Base-by-base conservation (phyloP, 345 rosid species). In the Punica granatum region DNA sequence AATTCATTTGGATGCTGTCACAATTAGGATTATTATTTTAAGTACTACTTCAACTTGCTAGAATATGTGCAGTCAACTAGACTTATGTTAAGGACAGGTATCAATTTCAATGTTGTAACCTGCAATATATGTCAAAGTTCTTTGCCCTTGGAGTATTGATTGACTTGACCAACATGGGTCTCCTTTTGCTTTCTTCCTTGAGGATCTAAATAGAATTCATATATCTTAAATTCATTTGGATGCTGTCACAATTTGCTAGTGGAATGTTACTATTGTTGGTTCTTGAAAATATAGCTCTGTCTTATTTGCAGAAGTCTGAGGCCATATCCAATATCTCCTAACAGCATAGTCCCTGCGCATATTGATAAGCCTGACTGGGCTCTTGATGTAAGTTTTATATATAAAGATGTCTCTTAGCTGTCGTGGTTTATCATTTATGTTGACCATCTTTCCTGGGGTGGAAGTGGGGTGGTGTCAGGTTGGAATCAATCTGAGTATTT, bases 361-460 rank as follows among this genome's bases (percentile, higher is more conserved):
- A 80, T 94, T 49, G 87, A 85, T 6, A 76, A 65, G 74, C 98
- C 98, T 77, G 97, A 91, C 70, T 91, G 97, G 99, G 99, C 96
- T 51, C 42, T 78, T 71, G 95, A 89, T 81, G 99, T 94, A 70
- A 91, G 96, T 79, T 21, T 65, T 30, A 18, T 31, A 61, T 30
- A 13, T 67, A 68, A 65, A 39, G 51, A 36, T 48, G 32, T 4
- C 37, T 18, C 21, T 41, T 5, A 39, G 36, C 11, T 62, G 30
- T 43, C 15, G 2, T 33, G 0, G 26, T 35, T 60, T 18, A 30
- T 25, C 33, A 64, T 49, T 21, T 64, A 32, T 25, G 37, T 39
- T 36, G 37, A 21, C 60, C 30, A 12, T 1, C 33, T 30, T 56
- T 56, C 34, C 15, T 8, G n/a, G n/a, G n/a, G n/a, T n/a, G n/a